A percentile compares a stretch with the other conserved stretches of the same genome.
Evolutionary conservation across 1,139 yeast genomes (phyloP).

Genomic region (Geotrichum europaeum): DNA sequence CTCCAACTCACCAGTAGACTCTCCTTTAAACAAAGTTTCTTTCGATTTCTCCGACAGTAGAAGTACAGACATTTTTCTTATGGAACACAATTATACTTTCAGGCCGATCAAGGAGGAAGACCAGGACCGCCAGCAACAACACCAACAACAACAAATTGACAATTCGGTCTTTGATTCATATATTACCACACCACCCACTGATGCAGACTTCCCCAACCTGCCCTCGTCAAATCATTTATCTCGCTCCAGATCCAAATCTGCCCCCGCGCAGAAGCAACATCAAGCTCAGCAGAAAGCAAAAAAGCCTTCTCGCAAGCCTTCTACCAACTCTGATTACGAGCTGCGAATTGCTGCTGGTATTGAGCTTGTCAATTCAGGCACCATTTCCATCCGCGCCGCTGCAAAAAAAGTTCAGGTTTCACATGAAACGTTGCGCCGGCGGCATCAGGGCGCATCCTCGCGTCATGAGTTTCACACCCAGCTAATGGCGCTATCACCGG

Average conservation of each 20-base stretch:
- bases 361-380: constrained; percentile 5
- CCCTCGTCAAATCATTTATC: neutral
- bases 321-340: constrained; percentile 6
- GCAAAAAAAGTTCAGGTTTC: constrained; percentile 12
- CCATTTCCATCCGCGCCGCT: constrained; percentile 12
- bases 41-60: neutral
- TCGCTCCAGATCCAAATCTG: neutral
- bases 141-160: neutral
- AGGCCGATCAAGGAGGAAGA: neutral
- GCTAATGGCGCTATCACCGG: constrained; percentile 13
- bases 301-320: neutral
- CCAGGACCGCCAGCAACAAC: neutral
- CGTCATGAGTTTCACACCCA: constrained; percentile 13
- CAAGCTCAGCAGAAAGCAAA: neutral
- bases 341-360: constrained; percentile 6
- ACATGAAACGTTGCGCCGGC: constrained; percentile 13
- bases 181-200: neutral
- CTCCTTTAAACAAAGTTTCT: neutral
- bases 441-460: constrained; percentile 12
- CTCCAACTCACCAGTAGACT: neutral
- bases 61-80: neutral
- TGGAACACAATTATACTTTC: neutral
- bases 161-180: neutral
- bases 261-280: neutral
- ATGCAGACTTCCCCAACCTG: neutral